Percentiles rank a stretch among this genome's conserved stretches.
Conservation (phyloP, 495 filamentous ascomycete genomes). For the Amorphotheca resinae region DNA sequence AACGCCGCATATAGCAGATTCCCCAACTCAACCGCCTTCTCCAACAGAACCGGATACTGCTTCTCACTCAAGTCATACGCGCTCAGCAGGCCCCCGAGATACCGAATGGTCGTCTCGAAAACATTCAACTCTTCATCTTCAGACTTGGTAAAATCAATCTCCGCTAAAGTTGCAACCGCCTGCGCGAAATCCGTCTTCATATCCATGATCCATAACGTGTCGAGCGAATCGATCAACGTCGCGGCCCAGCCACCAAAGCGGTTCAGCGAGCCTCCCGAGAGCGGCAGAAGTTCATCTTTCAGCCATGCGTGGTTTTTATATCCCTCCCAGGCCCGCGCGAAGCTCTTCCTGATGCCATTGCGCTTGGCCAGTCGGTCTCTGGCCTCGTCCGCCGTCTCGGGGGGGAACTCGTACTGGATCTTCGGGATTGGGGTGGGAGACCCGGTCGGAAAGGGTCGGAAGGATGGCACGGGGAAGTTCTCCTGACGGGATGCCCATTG, state of each 20-base stretch:
- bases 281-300: slow-evolving; percentile 66
- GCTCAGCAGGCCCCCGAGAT: slow-evolving; percentile 69
- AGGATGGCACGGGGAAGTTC: not conserved
- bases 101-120: slow-evolving; percentile 77
- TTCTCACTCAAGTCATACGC: slow-evolving; percentile 70
- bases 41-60: slow-evolving; percentile 56
- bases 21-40: slow-evolving; percentile 76
- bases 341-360: not conserved
- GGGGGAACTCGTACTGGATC: not conserved
- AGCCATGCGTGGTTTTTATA: slow-evolving; percentile 73
- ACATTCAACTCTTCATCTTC: slow-evolving; percentile 49
- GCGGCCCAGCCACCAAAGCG: slow-evolving; percentile 90
- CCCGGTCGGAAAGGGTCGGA: not conserved
- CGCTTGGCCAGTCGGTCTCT: not conserved
- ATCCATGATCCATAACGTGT: slow-evolving; percentile 91
- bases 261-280: slow-evolving; percentile 44
- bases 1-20: slow-evolving; percentile 81
- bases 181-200: slow-evolving; percentile 78
- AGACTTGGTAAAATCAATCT: slow-evolving; percentile 88
- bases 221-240: slow-evolving; percentile 68
- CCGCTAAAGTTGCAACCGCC: slow-evolving; percentile 56
- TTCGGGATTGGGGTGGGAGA: not conserved
- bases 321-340: slow-evolving; percentile 47
- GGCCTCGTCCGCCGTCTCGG: not conserved
- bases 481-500: too few relatives aligned